Evolutionary conservation across 257 asterid species (phyloP).

Genomic region (Solanum rostratum): DNA sequence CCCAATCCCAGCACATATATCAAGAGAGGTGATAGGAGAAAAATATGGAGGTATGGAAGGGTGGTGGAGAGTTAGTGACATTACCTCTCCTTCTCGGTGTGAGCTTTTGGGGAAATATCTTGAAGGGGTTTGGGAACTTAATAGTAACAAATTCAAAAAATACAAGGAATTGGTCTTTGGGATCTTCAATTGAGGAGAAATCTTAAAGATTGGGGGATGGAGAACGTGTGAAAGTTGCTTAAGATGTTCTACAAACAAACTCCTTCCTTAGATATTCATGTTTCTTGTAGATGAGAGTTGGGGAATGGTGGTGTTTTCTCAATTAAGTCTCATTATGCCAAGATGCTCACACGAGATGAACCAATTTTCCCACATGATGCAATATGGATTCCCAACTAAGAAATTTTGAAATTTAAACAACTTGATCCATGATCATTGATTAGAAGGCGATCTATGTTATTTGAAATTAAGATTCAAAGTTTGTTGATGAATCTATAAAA

Average conservation of each 20-base stretch:
- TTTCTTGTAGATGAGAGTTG: background rate
- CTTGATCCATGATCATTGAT: too few relatives aligned
- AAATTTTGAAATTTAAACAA: background rate
- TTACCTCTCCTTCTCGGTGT: background rate
- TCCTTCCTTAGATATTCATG: background rate
- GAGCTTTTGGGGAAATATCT: background rate
- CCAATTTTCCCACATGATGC: background rate
- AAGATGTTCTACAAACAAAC: background rate
- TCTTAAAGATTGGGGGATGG: background rate
- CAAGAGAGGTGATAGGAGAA: background rate
- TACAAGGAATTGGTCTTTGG: background rate
- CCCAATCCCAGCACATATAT: background rate
- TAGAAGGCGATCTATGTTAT: too few relatives aligned
- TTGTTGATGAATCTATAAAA: too few relatives aligned
- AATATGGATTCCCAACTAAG: background rate
- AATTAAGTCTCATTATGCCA: background rate
- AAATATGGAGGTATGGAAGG: background rate
- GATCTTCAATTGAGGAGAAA: background rate
- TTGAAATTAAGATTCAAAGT: too few relatives aligned
- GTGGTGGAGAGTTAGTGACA: background rate
- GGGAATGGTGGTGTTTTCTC: background rate
- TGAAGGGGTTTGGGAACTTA: background rate
- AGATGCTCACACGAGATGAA: background rate
- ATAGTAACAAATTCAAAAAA: background rate
- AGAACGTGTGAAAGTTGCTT: background rate